Percentiles rank a stretch among this genome's conserved stretches.
phyloP scores from a whole-genome alignment of 306 rosid species.

The Cicer judaicum region DNA sequence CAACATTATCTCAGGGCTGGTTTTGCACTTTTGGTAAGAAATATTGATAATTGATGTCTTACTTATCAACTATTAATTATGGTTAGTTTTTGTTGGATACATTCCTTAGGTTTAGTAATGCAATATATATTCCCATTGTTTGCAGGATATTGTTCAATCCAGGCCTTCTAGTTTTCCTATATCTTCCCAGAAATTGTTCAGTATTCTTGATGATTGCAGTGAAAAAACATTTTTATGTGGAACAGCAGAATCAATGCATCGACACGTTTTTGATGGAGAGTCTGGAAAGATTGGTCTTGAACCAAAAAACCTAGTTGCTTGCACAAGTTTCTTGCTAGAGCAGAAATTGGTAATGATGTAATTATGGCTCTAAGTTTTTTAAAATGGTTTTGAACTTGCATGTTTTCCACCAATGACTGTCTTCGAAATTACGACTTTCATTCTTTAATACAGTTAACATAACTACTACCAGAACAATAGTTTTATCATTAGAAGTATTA shows the following conservation, averaged over 20 bases:
- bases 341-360: slow-evolving; percentile 71
- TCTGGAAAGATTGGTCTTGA: slow-evolving; percentile 87
- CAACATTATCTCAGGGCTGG: slow-evolving; percentile 89
- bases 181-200: slow-evolving; percentile 76
- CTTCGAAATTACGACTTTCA: too few species aligned
- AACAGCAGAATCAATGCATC: slow-evolving; percentile 71
- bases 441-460: too few species aligned
- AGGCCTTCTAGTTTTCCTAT: slow-evolving; percentile 67
- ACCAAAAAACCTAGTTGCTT: slow-evolving; percentile 83
- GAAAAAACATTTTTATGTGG: slow-evolving; percentile 85
- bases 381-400: too few species aligned
- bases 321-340: slow-evolving; percentile 89
- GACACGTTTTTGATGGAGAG: slow-evolving; percentile 84
- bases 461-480: too few species aligned
- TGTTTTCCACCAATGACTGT: too few species aligned
- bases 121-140: slow-evolving; percentile 27
- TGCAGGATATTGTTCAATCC: slow-evolving; percentile 87
- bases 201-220: slow-evolving; percentile 84
- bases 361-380: too few species aligned
- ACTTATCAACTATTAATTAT: slow-evolving; percentile 29
- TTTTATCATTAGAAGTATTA: too few species aligned
- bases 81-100: slow-evolving; percentile 18
- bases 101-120: slow-evolving; percentile 30
- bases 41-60: slow-evolving; percentile 19
- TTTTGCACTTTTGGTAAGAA: slow-evolving; percentile 82